Evolutionary conservation across 2,329 filamentous ascomycete genomes (phyloP), one percentile per base, ranked within the genome.

Genomic region (Penicillium sp.): DNA sequence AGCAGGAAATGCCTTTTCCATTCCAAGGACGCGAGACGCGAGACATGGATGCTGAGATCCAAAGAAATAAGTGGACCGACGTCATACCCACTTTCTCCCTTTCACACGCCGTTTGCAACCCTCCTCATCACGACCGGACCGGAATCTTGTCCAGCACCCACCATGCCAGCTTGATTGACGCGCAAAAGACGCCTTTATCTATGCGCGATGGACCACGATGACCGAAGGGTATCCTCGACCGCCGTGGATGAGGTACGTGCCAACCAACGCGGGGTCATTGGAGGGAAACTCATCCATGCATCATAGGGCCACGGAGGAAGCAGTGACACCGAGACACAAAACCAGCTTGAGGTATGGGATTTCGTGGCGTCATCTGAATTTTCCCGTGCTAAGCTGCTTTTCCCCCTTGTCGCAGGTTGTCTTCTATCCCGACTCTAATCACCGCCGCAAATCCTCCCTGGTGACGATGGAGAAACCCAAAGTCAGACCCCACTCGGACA

Each of bases 401-500:
- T 28, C 29, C 29, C 15, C 10, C 6, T 6, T 27, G 5, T n/a
- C 11, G 4, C 53, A 82, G 75, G 78, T 83, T 32, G 68, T 78
- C 35, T 79, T 82, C 56, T 73, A 75, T 53, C 65, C 69, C 31
- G 71, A 75, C 39, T 68, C 59, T 43, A 67, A 61, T 33, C 74
- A 76, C 47, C 75, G 79, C 39, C 76, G 80, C 52, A 79, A 79
- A 64, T 80, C 80, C 14, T 83, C 80, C 3, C 67, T 83, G 14
- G 75, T 75, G 21, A 63, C 65, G 35, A 59, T 63, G 33, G 67
- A 72, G 19, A 61, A 69, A 43, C 58, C 67, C 15, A 58, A 57
- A 19, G 55, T 71, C 21, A 58, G 61, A 19, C 62, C 64, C 16
- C 59, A 67, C 10, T 44, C 65, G 48, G 65, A 65, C 39, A 47